Evolutionary conservation across 1,284 basidiomycete species (phyloP).

Genomic region (Leccinum huronense): DNA sequence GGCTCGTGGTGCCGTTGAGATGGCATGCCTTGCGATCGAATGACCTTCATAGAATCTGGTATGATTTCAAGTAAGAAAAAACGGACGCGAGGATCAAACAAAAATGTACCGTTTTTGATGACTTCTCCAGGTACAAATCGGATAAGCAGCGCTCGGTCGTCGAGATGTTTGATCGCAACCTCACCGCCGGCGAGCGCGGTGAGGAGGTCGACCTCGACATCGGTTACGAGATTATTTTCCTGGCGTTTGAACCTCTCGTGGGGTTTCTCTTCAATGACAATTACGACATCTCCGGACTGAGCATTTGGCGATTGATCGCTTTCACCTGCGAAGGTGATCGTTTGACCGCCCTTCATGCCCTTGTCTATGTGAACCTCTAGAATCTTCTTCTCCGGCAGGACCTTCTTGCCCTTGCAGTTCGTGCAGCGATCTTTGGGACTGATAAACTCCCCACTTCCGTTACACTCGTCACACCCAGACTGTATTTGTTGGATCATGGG

Average conservation of each 20-base stretch:
- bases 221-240: slow-evolving; percentile 88
- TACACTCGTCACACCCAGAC: slow-evolving; percentile 91
- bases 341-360: slow-evolving; percentile 98
- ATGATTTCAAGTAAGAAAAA: slow-evolving; percentile 10
- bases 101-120: slow-evolving; percentile 80
- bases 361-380: slow-evolving; percentile 99
- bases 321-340: slow-evolving; percentile 93
- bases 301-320: slow-evolving; percentile 94
- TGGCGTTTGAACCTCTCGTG: slow-evolving; percentile 91
- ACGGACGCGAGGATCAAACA: slow-evolving; percentile 10
- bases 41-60: slow-evolving; percentile 85
- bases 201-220: slow-evolving; percentile 90
- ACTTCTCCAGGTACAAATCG: slow-evolving; percentile 89
- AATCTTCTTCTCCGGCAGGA: slow-evolving; percentile 93
- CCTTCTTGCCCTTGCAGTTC: slow-evolving; percentile 95
- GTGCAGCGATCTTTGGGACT: slow-evolving; percentile 93
- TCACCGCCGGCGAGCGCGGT: slow-evolving; percentile 93
- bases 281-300: slow-evolving; percentile 94
- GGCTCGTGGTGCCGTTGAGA: slow-evolving; percentile 96
- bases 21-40: slow-evolving; percentile 97
- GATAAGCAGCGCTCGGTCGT: slow-evolving; percentile 87
- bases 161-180: slow-evolving; percentile 90
- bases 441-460: slow-evolving; percentile 91
- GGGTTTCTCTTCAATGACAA: slow-evolving; percentile 95
- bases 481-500: slow-evolving; percentile 99